Evolutionary conservation across 495 filamentous ascomycete genomes (phyloP).

Genomic region (Trichocladium antarcticum): DNA sequence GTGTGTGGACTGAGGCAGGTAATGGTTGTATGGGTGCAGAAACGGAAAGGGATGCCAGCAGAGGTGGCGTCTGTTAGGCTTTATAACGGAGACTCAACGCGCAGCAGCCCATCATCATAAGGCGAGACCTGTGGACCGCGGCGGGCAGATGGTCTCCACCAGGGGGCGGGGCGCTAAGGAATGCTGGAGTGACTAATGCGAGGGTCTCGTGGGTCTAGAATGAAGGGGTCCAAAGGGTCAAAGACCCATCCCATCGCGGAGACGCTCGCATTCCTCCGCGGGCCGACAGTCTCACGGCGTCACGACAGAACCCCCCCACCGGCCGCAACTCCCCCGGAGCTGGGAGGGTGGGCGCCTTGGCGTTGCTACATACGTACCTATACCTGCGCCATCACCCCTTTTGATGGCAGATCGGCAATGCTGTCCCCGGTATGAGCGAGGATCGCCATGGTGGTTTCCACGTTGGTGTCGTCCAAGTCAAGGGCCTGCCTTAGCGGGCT

Average conservation of each 20-base stretch:
- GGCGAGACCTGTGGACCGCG: constrained; percentile 8
- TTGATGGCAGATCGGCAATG: constrained; percentile 28
- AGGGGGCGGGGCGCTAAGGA: neutral
- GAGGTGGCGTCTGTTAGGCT: constrained; percentile 8
- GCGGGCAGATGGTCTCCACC: neutral
- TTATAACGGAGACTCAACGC: constrained; percentile 16
- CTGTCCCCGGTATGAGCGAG: constrained; percentile 23
- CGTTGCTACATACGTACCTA: constrained; percentile 15
- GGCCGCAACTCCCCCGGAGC: neutral
- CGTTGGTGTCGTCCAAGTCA: neutral
- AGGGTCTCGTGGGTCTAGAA: neutral
- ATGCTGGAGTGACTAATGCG: neutral
- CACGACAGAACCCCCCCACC: neutral
- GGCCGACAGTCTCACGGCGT: constrained; percentile 5
- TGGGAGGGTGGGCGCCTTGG: neutral
- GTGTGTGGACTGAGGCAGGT: neutral
- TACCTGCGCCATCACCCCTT: constrained; percentile 2
- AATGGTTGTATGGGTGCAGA: neutral
- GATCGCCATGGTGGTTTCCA: constrained; percentile 15
- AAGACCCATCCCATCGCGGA: neutral
- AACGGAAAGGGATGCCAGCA: constrained; percentile 2
- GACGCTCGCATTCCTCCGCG: no score
- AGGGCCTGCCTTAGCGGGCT: neutral
- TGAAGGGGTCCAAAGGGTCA: neutral
- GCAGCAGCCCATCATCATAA: constrained; percentile 1